These are phyloP conservation scores for Taphrina flavorubra DNA, from an alignment of 1,139 yeast genomes.

Conservation along the genomic window DNA sequence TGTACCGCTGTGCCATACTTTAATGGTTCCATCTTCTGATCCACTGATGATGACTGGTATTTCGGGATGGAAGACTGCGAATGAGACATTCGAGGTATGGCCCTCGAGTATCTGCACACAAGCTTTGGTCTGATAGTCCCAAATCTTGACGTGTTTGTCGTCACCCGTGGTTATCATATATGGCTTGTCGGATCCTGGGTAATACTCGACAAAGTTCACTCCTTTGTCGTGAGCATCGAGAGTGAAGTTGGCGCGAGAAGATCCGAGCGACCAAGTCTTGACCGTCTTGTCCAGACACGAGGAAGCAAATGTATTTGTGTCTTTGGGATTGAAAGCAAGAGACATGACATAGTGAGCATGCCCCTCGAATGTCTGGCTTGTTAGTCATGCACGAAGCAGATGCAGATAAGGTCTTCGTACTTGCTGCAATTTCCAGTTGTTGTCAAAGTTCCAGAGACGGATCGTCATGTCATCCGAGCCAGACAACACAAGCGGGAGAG, in stretches of 20 bases:
- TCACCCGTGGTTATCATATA: conserved; percentile 91
- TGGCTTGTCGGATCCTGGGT: conserved; percentile 96
- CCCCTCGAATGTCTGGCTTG: conserved; percentile 67
- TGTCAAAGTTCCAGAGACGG: conserved; percentile 97
- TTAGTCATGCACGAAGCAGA: not conserved
- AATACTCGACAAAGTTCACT: conserved; percentile 93
- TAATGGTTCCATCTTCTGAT: conserved; percentile 88
- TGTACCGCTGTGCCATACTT: conserved; percentile 87
- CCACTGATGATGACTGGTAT: conserved; percentile 87
- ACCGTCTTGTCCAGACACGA: conserved; percentile 96
- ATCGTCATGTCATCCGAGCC: conserved; percentile 91
- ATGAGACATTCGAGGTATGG: conserved; percentile 90
- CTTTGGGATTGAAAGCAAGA: conserved; percentile 94
- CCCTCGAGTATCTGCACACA: conserved; percentile 95
- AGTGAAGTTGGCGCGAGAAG: conserved; percentile 88
- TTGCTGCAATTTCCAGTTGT: conserved; percentile 86
- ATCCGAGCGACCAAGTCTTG: conserved; percentile 94
- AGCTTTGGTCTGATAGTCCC: conserved; percentile 98
- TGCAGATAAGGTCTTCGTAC: conserved; percentile 51
- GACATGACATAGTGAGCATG: conserved; percentile 96
- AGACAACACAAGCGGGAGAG: conserved; percentile 84
- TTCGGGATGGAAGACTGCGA: conserved; percentile 96
- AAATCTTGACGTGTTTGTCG: conserved; percentile 84
- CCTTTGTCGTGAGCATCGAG: conserved; percentile 92
- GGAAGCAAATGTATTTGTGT: conserved; percentile 95